phyloP scores from a whole-genome alignment of 2,329 filamentous ascomycete genomes.

The Arthroderma sp. region DNA sequence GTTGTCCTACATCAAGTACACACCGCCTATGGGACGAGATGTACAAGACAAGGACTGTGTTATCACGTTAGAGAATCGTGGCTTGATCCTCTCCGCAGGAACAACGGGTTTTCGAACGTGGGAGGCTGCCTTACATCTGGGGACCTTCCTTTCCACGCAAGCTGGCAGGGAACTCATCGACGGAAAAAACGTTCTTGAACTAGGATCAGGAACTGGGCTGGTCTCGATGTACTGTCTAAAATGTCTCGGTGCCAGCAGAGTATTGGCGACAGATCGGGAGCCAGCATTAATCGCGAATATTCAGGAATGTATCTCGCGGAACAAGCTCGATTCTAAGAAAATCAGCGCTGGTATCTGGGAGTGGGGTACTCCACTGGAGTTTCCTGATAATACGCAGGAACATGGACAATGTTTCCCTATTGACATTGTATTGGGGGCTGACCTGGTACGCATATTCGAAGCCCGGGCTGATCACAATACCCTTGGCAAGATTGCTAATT shows the following conservation, averaged over 20 bases:
- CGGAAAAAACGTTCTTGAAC: slow-evolving; percentile 48
- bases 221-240: slow-evolving; percentile 52
- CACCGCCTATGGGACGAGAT: slow-evolving; percentile 22
- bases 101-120: slow-evolving; percentile 58
- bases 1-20: slow-evolving; percentile 66
- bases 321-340: slow-evolving; percentile 18
- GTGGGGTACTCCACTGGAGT: slow-evolving; percentile 27
- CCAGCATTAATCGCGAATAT: slow-evolving; percentile 31
- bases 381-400: neutral
- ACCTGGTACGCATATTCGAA: slow-evolving; percentile 25
- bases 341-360: slow-evolving; percentile 31
- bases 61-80: slow-evolving; percentile 43
- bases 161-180: slow-evolving; percentile 36
- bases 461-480: neutral
- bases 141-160: slow-evolving; percentile 43
- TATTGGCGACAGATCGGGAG: slow-evolving; percentile 54
- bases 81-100: slow-evolving; percentile 43
- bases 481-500: neutral
- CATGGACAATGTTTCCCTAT: slow-evolving; percentile 15
- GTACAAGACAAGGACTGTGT: slow-evolving; percentile 17
- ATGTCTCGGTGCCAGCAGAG: slow-evolving; percentile 41
- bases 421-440: slow-evolving; percentile 33
- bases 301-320: slow-evolving; percentile 26
- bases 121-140: slow-evolving; percentile 56
- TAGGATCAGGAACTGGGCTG: slow-evolving; percentile 57